Evolutionary conservation across 2,329 filamentous ascomycete genomes (phyloP), one percentile per base, ranked within the genome.

Genomic region (Sporothrix brunneoviolacea): DNA sequence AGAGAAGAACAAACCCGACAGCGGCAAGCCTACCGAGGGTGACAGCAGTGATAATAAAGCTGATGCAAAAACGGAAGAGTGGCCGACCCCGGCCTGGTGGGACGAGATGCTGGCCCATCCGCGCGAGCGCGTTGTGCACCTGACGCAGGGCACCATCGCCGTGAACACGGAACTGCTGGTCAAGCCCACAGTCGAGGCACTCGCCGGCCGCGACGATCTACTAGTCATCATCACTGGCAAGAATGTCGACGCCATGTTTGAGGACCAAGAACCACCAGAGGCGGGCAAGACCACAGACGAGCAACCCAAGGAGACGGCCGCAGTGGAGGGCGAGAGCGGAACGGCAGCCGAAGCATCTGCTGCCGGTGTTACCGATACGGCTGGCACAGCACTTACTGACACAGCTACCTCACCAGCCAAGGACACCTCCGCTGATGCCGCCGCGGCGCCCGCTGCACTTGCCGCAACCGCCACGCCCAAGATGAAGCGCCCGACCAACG

Each of bases 61-160:
- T n/a, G n/a, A n/a, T n/a, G n/a, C n/a, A n/a, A n/a, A n/a, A 21
- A 18, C 4, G 15, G 18, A 40, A 12, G 28, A 24, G 30, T 44
- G 28, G 42, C 35, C 35, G 16, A 45, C 19, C 21, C 56, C 56
- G 16, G 21, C 30, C 4, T 61, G 58, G 58, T 61, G 59, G 59
- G 47, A 51, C 15, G 55, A 59, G 41, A 47, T 61, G 46, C 45
- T 57, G n/a, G 48, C 54, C 13, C 55, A 57, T 19, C 53, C 56
- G 2, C 48, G 54, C 5, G 50, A 53, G 6, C 54, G 52, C 8
- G 57, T 60, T 10, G 47, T 60, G 1, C 54, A 56, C 22, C 50
- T 60, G 18, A 56, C 58, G 3, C 58, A 59, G 13, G 58, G 57
- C 2, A 60, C 58, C 9, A 51, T 52, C 35, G 52, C 53, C 0